A percentile compares a stretch with the other conserved stretches of the same genome.
Evolutionary conservation across 495 filamentous ascomycete genomes (phyloP).

Genomic region (Hypoxylon fuscum): DNA sequence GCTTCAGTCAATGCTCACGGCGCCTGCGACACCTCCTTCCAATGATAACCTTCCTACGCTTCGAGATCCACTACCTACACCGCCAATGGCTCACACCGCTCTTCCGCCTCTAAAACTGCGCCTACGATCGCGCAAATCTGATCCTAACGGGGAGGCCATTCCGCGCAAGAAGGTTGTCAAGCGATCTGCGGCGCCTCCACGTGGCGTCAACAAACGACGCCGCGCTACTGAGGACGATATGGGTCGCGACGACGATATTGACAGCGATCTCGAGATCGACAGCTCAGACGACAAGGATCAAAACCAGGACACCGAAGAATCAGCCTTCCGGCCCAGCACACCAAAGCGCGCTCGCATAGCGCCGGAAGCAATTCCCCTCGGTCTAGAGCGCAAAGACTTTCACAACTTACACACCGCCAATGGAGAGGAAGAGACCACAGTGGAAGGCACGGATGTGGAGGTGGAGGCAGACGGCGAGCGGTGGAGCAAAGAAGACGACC

Average conservation of each 20-base stretch:
- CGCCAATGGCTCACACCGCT: constrained; percentile 60
- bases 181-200: constrained; percentile 55
- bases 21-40: constrained; percentile 51
- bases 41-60: constrained; percentile 62
- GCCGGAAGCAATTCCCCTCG: constrained; percentile 73
- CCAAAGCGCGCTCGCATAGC: constrained; percentile 73
- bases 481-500: constrained; percentile 76
- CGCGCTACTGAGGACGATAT: constrained; percentile 65
- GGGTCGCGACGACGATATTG: constrained; percentile 53
- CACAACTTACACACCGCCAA: constrained; percentile 60
- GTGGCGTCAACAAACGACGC: constrained; percentile 70
- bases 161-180: constrained; percentile 61
- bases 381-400: constrained; percentile 71
- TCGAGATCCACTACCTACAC: constrained; percentile 53
- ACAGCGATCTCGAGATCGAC: constrained; percentile 48
- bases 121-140: constrained; percentile 53
- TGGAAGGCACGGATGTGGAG: constrained; percentile 51
- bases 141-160: constrained; percentile 40
- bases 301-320: constrained; percentile 27
- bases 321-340: constrained; percentile 63
- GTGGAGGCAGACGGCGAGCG: constrained; percentile 54
- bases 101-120: constrained; percentile 57
- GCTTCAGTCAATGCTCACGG: constrained; percentile 70
- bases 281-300: constrained; percentile 22
- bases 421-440: constrained; percentile 48